Base-by-base conservation (phyloP, 2,329 filamentous ascomycete genomes). In the Colletotrichum orbiculare region DNA sequence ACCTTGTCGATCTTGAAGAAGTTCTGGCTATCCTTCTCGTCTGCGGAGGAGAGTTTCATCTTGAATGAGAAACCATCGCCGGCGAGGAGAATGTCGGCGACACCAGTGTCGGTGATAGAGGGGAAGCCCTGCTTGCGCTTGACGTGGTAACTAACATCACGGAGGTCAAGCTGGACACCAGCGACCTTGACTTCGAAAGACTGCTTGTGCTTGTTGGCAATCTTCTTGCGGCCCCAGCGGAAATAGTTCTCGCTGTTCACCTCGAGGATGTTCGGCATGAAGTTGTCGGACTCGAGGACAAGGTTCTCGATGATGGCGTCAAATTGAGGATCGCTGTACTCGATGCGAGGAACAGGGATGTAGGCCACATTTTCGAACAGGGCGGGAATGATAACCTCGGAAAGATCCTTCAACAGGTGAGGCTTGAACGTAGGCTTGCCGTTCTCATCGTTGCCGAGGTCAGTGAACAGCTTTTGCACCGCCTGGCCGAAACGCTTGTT, bases 1-100 rank as follows among this genome's bases (percentile, higher is more conserved):
- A 97, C 91, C 77, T 91, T 94, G 74, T 97, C 93, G 66, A 98
- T 86, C 86, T 97, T 97, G 87, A 98, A 95, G 81, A 97, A 96
- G 77, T 96, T 89, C 72, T 92, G 88, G 35, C 84, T 82, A 73
- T 97, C 94, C 17, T 83, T 84, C 75, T 90, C 87, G 56, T 95
- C 89, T 3, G 93, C 90, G 50, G 90, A 94, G 61, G 94, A 92
- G 71, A 97, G 86, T 75, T 93, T 92, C 74, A 98, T 88, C 79
- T 94, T 94, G 86, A 98, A 97, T 73, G 91, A 91, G 76, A 99
- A 90, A 41, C 96, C 96, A 47, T 91, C 87, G 38, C 94, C 96
- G 34, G 91, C 92, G 59, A 99, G 87, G 74, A 94, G 88, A 72
- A 99, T 89, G 75, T 98, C 94, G 80, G 91, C 89, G 38, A 98